Evolutionary conservation across 2,329 filamentous ascomycete genomes (phyloP).

Genomic region (Ceratocystiopsis brevicomis): DNA sequence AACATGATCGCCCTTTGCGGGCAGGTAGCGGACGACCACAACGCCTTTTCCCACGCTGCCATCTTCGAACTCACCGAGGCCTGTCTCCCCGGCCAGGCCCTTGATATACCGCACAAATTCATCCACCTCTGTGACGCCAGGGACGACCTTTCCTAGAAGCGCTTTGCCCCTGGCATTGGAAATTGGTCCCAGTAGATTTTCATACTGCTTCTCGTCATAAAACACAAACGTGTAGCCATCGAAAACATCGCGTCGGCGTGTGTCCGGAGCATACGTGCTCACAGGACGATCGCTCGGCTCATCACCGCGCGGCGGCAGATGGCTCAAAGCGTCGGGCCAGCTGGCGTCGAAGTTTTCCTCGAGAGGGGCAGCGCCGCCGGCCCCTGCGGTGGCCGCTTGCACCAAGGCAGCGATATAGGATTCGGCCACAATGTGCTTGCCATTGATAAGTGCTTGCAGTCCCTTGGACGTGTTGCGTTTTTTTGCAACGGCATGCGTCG

Average conservation of each 20-base stretch:
- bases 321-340: slow-evolving; percentile 59
- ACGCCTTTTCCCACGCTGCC: slow-evolving; percentile 50
- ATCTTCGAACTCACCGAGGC: slow-evolving; percentile 42
- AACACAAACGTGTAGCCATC: slow-evolving; percentile 81
- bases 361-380: slow-evolving; percentile 34
- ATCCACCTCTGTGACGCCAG: slow-evolving; percentile 45
- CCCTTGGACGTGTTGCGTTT: slow-evolving; percentile 83
- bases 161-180: slow-evolving; percentile 71
- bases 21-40: slow-evolving; percentile 56
- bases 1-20: slow-evolving; percentile 32
- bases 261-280: slow-evolving; percentile 54
- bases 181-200: slow-evolving; percentile 55
- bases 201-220: slow-evolving; percentile 55
- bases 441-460: slow-evolving; percentile 70
- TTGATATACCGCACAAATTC: slow-evolving; percentile 67
- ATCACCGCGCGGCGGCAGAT: slow-evolving; percentile 54
- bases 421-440: slow-evolving; percentile 54
- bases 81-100: slow-evolving; percentile 55
- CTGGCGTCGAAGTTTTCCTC: slow-evolving; percentile 61
- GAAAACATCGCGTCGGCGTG: slow-evolving; percentile 51
- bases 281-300: slow-evolving; percentile 53
- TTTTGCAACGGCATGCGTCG: slow-evolving; percentile 74
- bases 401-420: slow-evolving; percentile 57
- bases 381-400: slow-evolving; percentile 23
- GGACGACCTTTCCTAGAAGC: slow-evolving; percentile 41